Evolutionary conservation across 306 rosid species (phyloP).

Genomic region (Rubus idaeus): DNA sequence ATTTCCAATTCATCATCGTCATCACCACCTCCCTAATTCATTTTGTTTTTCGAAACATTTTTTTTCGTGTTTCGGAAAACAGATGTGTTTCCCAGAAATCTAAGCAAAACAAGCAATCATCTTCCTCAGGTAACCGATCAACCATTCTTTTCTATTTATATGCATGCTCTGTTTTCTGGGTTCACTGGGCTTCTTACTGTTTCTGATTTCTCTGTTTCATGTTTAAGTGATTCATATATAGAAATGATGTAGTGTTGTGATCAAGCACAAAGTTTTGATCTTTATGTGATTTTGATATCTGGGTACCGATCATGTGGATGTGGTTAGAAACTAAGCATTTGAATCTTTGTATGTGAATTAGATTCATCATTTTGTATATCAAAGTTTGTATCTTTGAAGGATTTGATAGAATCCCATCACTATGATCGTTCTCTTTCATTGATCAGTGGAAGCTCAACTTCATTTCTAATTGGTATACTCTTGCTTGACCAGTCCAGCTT

Average conservation of each 20-base stretch:
- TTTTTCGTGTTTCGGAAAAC: constrained; percentile 1
- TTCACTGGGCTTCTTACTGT: neutral
- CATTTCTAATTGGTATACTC: constrained; percentile 8
- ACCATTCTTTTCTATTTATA: neutral
- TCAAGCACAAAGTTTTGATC: constrained; percentile 3
- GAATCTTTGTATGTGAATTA: neutral
- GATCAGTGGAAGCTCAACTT: neutral
- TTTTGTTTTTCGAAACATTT: neutral
- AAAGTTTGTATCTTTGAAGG: constrained; percentile 15
- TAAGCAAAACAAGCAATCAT: constrained; percentile 30
- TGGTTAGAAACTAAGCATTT: neutral
- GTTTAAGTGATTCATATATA: neutral
- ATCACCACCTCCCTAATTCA: constrained; percentile 3
- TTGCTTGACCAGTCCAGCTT: neutral
- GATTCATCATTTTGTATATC: neutral
- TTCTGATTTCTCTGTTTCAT: neutral
- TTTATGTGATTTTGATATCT: neutral
- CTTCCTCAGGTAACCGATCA: constrained; percentile 43
- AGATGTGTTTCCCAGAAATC: constrained; percentile 24
- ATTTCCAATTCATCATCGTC: constrained; percentile 4
- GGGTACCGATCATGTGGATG: constrained; percentile 9
- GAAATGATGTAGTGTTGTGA: neutral
- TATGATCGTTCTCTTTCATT: neutral
- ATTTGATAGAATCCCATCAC: neutral
- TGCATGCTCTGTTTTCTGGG: neutral